Percentiles rank a stretch among this genome's conserved stretches.
Conservation (phyloP, 257 asterid genomes). For the Agastache rugosa region DNA sequence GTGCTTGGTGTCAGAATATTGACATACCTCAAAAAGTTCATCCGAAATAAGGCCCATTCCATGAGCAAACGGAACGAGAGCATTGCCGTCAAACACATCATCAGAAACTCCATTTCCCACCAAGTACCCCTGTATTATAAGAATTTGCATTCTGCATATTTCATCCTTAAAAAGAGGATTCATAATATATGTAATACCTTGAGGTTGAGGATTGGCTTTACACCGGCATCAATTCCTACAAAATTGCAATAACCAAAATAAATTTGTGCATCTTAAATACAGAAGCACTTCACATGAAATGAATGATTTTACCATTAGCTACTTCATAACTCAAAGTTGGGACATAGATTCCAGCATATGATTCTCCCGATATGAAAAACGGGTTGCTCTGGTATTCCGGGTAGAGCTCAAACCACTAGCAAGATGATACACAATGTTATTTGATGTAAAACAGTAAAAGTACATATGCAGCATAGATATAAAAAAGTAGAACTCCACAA, state of each 20-base stretch:
- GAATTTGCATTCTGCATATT: conserved; percentile 28
- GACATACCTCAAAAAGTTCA: conserved; percentile 70
- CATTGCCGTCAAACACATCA: conserved; percentile 78
- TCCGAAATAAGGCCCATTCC: conserved; percentile 98
- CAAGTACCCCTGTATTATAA: conserved; percentile 82
- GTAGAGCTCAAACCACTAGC: conserved; percentile 93
- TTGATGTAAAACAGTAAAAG: conserved; percentile 7
- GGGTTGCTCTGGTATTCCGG: conserved; percentile 78
- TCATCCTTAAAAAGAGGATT: conserved; percentile 17
- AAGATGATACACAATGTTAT: conserved; percentile 35
- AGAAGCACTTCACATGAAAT: conserved; percentile 31
- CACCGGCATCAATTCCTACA: conserved; percentile 77
- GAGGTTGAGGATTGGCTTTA: conserved; percentile 71
- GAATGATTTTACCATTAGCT: conserved; percentile 62
- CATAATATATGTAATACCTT: conserved; percentile 55
- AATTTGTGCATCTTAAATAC: conserved; percentile 13
- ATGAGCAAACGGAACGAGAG: conserved; percentile 88
- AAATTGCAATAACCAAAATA: conserved; percentile 19
- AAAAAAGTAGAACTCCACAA: conserved; percentile 13
- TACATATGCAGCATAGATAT: neutral
- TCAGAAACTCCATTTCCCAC: conserved; percentile 97
- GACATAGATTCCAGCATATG: conserved; percentile 93
- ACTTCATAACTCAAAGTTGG: conserved; percentile 92
- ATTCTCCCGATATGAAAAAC: conserved; percentile 85
- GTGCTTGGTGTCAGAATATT: neutral